Evolutionary conservation across 495 filamentous ascomycete species (phyloP).

Genomic region (Peziza echinospora): DNA sequence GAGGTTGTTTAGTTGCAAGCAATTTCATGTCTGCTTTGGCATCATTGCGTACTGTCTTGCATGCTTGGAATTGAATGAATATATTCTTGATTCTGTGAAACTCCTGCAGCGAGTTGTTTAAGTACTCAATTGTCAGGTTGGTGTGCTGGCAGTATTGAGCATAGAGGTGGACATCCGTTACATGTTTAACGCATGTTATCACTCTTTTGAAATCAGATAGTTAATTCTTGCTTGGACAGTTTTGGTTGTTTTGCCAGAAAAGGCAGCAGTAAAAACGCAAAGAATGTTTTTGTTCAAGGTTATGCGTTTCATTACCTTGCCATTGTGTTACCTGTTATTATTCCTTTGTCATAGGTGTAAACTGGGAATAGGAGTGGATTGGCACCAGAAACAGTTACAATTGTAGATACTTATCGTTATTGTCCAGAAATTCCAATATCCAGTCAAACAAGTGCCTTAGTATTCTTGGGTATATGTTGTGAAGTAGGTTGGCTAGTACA

Average conservation of each 20-base stretch:
- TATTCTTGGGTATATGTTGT: background rate
- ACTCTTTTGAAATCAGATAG: background rate
- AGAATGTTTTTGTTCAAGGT: background rate
- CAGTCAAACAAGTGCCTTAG: background rate
- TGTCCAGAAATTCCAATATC: background rate
- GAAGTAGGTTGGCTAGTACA: no score
- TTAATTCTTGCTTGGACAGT: background rate
- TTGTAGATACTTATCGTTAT: background rate
- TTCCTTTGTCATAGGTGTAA: background rate
- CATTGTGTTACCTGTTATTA: background rate
- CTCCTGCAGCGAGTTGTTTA: conserved; percentile 1
- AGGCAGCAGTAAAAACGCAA: background rate
- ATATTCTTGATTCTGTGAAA: conserved; percentile 4
- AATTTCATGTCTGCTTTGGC: no score
- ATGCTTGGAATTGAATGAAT: conserved; percentile 1
- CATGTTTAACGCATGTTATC: background rate
- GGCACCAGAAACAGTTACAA: background rate
- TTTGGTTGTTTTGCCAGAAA: background rate
- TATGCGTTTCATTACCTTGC: background rate
- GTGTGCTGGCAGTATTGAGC: conserved; percentile 3
- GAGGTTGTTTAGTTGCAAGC: no score
- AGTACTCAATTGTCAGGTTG: background rate
- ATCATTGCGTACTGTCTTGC: no score
- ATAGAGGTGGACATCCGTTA: conserved; percentile 1
- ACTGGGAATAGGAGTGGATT: background rate